Evolutionary conservation across 305 asterid genomes (phyloP), one percentile per base, ranked within the genome.

Genomic region (Andrographis paniculata): DNA sequence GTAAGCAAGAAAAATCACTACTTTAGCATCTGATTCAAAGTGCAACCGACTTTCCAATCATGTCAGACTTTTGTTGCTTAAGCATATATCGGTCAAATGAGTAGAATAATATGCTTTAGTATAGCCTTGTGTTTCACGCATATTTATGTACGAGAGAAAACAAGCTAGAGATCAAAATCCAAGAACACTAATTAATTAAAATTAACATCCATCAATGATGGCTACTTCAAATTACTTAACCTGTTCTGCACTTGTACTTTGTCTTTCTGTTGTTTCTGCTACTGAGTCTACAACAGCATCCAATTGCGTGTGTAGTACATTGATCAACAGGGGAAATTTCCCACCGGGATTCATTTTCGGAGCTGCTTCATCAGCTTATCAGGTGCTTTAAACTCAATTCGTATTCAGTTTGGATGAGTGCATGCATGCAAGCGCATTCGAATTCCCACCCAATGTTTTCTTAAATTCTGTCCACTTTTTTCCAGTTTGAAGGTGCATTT

Each of bases 401-500:
- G 11, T 15, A 35, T 1, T 5, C 1, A 5, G 0, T 4, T 11
- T 14, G 15, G 14, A 35, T 11, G 1, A n/a, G n/a, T 35, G 1
- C 15, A 2, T 11, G 11, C 5, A 35, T 35, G 39, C 33, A 28
- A 6, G 12, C 40, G n/a, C n/a, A n/a, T n/a, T n/a, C n/a, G n/a
- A 35, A 35, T 33, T 33, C 38, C 37, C 30, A 31, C 4, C 9
- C 14, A 30, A 27, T 47, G 20, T 11, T 14, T 0, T 4, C 21
- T 14, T n/a, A n/a, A 22, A 11, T 11, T 5, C 6, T 42, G 6
- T 14, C n/a, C 17, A 16, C 14, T n/a, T 10, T 33, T 21, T 30
- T 35, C 20, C 50, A 75, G 84, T 56, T 37, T 53, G 88, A 79
- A 65, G 88, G 88, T 49, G 84, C 66, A 7, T 62, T 27, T 5